Conservation (phyloP, 345 rosid genomes). For the Brassica cretica region DNA sequence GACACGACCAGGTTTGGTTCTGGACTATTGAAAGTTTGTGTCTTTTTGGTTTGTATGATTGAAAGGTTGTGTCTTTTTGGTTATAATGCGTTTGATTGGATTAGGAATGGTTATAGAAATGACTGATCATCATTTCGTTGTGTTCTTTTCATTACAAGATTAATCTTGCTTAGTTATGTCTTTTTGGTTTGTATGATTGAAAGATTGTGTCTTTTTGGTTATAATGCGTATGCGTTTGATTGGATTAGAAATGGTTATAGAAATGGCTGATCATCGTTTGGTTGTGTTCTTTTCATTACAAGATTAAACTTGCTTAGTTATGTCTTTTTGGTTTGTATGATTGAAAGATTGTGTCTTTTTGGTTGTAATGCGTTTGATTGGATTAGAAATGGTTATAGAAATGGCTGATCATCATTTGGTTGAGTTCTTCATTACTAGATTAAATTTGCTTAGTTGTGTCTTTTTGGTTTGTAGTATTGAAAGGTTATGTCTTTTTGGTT, state of each 20-base stretch:
- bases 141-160: not conserved
- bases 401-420: not conserved
- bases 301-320: not conserved
- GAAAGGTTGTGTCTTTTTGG: not conserved
- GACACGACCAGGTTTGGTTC: not conserved
- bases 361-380: not conserved
- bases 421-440: not conserved
- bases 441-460: not conserved
- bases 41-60: too few relatives aligned
- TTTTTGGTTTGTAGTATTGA: not conserved
- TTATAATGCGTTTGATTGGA: not conserved
- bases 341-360: not conserved
- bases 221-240: not conserved
- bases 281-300: not conserved
- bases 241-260: not conserved
- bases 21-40: not conserved
- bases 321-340: not conserved
- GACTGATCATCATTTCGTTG: not conserved
- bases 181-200: not conserved
- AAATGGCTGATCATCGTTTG: not conserved
- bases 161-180: not conserved
- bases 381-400: not conserved
- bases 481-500: not conserved
- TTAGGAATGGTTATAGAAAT: not conserved
- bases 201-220: not conserved